These are phyloP conservation scores for Colletotrichum magnum DNA, from an alignment of 2,329 filamentous ascomycete species.

Conservation along the genomic window DNA sequence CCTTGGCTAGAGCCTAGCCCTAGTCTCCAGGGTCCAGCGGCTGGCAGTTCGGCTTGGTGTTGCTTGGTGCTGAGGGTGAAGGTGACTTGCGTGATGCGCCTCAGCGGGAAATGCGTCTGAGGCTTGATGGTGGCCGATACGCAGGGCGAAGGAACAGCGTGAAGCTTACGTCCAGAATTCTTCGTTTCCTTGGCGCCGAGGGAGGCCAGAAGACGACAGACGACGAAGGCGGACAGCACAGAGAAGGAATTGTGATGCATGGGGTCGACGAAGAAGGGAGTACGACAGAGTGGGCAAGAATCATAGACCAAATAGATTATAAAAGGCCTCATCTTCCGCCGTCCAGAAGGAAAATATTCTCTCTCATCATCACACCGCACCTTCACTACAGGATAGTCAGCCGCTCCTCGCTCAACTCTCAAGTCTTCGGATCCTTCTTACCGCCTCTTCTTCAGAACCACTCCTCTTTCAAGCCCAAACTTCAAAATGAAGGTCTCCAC, in stretches of 20 bases:
- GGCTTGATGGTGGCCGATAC: conserved; percentile 9
- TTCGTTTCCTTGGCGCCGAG: conserved; percentile 8
- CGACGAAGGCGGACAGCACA: conserved; percentile 27
- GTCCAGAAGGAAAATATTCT: not conserved
- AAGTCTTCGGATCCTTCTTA: conserved; percentile 22
- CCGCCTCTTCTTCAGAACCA: conserved; percentile 2
- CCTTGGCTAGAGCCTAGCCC: conserved; percentile 28
- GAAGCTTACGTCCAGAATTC: conserved; percentile 23
- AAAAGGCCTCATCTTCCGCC: conserved; percentile 28
- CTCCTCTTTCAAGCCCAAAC: conserved; percentile 5
- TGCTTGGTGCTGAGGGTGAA: not conserved
- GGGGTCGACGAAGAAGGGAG: conserved; percentile 1
- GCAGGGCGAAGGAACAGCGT: conserved; percentile 4
- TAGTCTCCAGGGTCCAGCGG: conserved; percentile 19
- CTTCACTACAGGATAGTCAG: conserved; percentile 39
- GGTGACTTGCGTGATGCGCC: conserved; percentile 6
- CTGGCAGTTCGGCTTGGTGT: conserved; percentile 16
- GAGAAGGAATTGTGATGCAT: not conserved
- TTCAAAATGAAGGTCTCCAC: conserved; percentile 40
- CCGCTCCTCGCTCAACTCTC: conserved; percentile 24
- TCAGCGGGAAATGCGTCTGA: conserved; percentile 15
- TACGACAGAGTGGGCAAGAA: not conserved
- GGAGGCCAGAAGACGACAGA: conserved; percentile 3
- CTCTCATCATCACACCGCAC: conserved; percentile 29
- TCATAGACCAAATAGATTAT: conserved; percentile 19